Conservation (phyloP, 2,329 filamentous ascomycete species). For the Sarocladium brachiariae region DNA sequence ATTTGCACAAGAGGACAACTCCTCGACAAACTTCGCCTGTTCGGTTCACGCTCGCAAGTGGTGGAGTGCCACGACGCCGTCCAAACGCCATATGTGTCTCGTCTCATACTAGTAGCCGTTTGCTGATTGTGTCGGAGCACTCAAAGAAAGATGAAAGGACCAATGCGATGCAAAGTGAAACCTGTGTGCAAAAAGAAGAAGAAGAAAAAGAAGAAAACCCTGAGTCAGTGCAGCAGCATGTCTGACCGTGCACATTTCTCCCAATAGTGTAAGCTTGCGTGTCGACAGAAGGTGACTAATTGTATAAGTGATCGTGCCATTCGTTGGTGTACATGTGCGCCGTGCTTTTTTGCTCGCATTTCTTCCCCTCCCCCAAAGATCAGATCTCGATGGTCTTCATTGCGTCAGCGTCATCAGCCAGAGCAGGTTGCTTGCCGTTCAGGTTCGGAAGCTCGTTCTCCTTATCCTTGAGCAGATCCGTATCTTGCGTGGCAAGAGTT, state of each 20-base stretch:
- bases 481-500: conserved; percentile 26
- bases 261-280: not conserved
- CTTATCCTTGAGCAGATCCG: conserved; percentile 33
- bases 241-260: not conserved
- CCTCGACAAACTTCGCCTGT: not conserved
- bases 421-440: conserved; percentile 38
- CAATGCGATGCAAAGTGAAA: not conserved
- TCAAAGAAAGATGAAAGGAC: not conserved
- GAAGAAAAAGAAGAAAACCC: not conserved
- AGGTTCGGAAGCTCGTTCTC: conserved; percentile 27
- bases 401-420: conserved; percentile 43
- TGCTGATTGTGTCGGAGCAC: not conserved
- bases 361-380: conserved; percentile 8
- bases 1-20: not conserved
- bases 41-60: not conserved
- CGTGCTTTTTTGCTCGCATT: not conserved
- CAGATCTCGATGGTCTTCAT: conserved; percentile 60
- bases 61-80: not conserved
- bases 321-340: conserved; percentile 11
- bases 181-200: not conserved
- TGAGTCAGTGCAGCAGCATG: not conserved
- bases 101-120: not conserved
- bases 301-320: conserved; percentile 11
- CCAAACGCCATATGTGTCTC: conserved; percentile 8
- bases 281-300: conserved; percentile 4